phyloP scores from a whole-genome alignment of 2,329 filamentous ascomycete species.

The Furcasterigmium furcatum region DNA sequence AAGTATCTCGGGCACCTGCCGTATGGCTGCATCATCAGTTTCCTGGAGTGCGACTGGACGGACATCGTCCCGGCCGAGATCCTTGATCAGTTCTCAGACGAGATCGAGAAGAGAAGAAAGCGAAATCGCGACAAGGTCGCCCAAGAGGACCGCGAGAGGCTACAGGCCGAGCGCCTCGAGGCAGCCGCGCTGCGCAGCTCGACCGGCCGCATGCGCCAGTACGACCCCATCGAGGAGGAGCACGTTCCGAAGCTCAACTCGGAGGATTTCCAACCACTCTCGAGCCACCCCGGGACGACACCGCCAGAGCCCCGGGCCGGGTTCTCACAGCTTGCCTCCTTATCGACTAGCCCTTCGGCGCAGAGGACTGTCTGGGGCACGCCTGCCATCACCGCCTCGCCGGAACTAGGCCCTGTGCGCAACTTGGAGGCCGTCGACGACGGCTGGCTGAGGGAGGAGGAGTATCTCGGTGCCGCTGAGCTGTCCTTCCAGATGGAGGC shows the following conservation, averaged over 20 bases:
- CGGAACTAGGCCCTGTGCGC: slow-evolving; percentile 39
- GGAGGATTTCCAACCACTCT: slow-evolving; percentile 65
- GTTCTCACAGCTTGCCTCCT: slow-evolving; percentile 68
- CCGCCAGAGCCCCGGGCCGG: slow-evolving; percentile 56
- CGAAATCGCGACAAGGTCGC: slow-evolving; percentile 78
- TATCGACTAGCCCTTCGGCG: slow-evolving; percentile 77
- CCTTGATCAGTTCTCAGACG: slow-evolving; percentile 70
- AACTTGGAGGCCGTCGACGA: slow-evolving; percentile 51
- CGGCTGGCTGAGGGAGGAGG: slow-evolving; percentile 83
- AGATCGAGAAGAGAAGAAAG: slow-evolving; percentile 74
- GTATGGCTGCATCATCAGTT: slow-evolving; percentile 85
- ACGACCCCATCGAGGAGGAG: slow-evolving; percentile 35
- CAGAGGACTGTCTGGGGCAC: slow-evolving; percentile 93
- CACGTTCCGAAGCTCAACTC: slow-evolving; percentile 40
- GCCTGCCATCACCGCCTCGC: slow-evolving; percentile 58
- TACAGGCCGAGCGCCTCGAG: slow-evolving; percentile 78
- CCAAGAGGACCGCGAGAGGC: slow-evolving; percentile 80
- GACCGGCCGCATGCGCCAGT: slow-evolving; percentile 33
- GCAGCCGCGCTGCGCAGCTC: slow-evolving; percentile 62
- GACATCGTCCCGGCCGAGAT: slow-evolving; percentile 77
- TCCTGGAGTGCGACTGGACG: slow-evolving; percentile 93
- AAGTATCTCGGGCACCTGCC: slow-evolving; percentile 88
- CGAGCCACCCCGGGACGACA: slow-evolving; percentile 39
- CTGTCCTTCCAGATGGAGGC: slow-evolving; percentile 57
- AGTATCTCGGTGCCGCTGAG: slow-evolving; percentile 63